These are phyloP conservation scores for Lactarius quietus DNA, from an alignment of 768 basidiomycete species.

Conservation along the genomic window DNA sequence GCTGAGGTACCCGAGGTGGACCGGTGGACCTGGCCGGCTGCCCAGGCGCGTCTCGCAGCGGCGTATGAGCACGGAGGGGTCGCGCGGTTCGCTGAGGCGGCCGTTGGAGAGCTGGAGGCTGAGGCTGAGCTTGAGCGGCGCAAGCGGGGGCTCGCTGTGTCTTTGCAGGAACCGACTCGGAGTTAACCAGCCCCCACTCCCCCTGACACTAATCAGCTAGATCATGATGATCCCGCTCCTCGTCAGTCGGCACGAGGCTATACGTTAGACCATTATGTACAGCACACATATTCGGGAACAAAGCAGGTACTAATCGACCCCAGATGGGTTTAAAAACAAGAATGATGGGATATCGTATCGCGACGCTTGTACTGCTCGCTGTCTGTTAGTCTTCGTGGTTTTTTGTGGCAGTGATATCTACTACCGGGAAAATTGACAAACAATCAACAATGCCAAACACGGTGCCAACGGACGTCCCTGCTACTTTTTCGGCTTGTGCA, in stretches of 20 bases:
- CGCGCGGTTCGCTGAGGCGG: constrained; percentile 51
- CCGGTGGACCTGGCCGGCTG: constrained; percentile 52
- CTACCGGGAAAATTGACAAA: background rate
- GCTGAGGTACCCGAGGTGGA: background rate
- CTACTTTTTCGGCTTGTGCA: background rate
- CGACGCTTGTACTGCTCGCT: background rate
- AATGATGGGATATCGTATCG: background rate
- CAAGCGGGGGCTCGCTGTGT: constrained; percentile 31
- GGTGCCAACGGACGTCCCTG: background rate
- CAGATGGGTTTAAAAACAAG: background rate
- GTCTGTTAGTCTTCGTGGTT: background rate
- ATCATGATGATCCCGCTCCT: background rate
- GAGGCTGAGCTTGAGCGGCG: constrained; percentile 51
- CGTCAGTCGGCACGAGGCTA: background rate
- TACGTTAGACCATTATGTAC: background rate
- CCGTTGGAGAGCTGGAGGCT: constrained; percentile 51
- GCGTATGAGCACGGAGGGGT: constrained; percentile 62
- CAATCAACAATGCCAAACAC: no score
- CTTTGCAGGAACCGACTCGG: background rate
- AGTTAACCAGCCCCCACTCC: background rate
- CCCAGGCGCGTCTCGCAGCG: constrained; percentile 48
- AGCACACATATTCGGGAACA: background rate
- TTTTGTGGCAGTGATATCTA: background rate
- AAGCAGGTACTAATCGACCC: background rate
- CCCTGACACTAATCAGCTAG: background rate